Base-by-base conservation (phyloP, 306 rosid genomes). In the Lagenaria siceraria region DNA sequence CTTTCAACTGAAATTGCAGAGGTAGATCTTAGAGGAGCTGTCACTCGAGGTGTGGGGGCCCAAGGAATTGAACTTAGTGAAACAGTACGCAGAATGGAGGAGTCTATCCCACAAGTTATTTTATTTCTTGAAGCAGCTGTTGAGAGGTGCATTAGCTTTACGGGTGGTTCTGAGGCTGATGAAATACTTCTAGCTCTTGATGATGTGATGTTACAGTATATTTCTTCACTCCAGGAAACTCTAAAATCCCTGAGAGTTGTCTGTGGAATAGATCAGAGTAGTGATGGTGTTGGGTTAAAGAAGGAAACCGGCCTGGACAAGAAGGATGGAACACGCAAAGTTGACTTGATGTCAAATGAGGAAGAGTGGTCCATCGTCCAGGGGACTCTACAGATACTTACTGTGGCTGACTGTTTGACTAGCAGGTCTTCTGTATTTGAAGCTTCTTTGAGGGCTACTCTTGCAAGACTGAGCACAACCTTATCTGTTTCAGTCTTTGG, bases 41-140 rank as follows among this genome's bases (percentile, higher is more conserved):
- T 96, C 72, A 86, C 96, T 46, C 93, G 99, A 78, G 99, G 98
- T 51, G 87, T 96, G 81, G 99, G 99, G 81, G 98, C 99, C 75
- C 99, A 96, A 81, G 99, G 99, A 77, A 83, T 96, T 84, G 99
- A 96, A 77, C 98, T 96, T 84, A 96, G 99, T 85, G 99, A 96
- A 84, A 90, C 99, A 33, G 99, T 96, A 81, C 93, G 99, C 81
- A 96, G 99, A 89, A 92, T 96, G 99, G 99, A 96, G 89, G 99
- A 96, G 82, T 96, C 98, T 51, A 89, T 96, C 69, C 97, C 99
- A 80, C 99, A 90, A 82, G 87, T 96, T 82, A 89, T 88, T 80
- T 78, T 96, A 75, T 96, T 92, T 84, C 96, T 96, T 81, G 99
- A 96, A 82, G 96, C 98, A 71, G 90, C 99, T 61, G 91, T 92